Percentiles rank a stretch among this genome's conserved stretches.
phyloP scores from a whole-genome alignment of 192 early-diverging fungal genomes.

The Rhizophagus prolifer region DNA sequence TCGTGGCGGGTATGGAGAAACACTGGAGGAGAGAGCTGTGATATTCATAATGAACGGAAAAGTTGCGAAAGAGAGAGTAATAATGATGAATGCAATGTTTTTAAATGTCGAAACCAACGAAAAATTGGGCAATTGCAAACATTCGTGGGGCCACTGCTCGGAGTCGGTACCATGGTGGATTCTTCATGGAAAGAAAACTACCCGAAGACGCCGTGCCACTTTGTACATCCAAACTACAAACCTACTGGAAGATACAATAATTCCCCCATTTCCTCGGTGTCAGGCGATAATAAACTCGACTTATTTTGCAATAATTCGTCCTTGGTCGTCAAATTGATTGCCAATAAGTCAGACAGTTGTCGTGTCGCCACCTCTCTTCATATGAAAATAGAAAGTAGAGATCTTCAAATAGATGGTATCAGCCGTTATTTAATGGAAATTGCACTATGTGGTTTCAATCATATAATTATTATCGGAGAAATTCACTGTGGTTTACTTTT shows the following conservation, averaged over 20 bases:
- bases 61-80: too few species aligned
- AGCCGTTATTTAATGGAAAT: not conserved
- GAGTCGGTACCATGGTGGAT: not conserved
- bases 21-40: too few species aligned
- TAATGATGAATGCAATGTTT: too few species aligned
- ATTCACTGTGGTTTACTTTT: not conserved
- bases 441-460: not conserved
- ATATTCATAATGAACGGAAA: too few species aligned
- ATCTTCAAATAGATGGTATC: not conserved
- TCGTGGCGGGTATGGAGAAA: too few species aligned
- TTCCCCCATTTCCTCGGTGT: not conserved
- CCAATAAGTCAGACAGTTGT: not conserved
- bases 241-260: too few species aligned
- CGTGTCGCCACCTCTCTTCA: not conserved
- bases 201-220: not conserved
- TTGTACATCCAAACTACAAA: too few species aligned
- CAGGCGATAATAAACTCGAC: not conserved
- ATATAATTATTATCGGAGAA: not conserved
- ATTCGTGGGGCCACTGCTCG: not conserved
- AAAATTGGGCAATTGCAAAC: not conserved
- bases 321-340: not conserved
- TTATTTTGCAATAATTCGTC: not conserved
- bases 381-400: not conserved
- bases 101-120: too few species aligned
- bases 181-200: not conserved